Evolutionary conservation across 2,329 filamentous ascomycete species (phyloP).

Genomic region (Nothophoma quercina): DNA sequence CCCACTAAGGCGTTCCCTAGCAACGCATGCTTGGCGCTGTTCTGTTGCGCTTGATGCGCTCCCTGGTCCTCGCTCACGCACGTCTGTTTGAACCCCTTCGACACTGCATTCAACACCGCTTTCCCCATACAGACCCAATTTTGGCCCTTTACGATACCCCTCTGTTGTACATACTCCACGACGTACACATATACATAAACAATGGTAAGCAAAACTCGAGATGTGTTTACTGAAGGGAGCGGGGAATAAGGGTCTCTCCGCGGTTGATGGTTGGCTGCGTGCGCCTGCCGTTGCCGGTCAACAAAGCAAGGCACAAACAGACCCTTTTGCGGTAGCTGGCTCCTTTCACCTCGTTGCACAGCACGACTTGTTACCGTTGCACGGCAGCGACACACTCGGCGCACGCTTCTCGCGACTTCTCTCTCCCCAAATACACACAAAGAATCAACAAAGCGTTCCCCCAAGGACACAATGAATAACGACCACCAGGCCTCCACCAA

Average conservation of each 20-base stretch:
- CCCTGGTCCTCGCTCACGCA: slow-evolving; percentile 23
- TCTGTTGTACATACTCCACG: slow-evolving; percentile 8
- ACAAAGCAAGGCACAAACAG: slow-evolving; percentile 26
- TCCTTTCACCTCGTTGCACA: slow-evolving; percentile 1
- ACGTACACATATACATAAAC: slow-evolving; percentile 10
- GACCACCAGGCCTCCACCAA: slow-evolving; percentile 77
- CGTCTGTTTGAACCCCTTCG: slow-evolving; percentile 24
- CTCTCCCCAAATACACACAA: slow-evolving; percentile 12
- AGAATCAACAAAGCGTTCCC: slow-evolving; percentile 11
- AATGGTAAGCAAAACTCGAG: slow-evolving; percentile 29
- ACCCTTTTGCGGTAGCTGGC: slow-evolving; percentile 15
- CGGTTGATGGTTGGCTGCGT: slow-evolving; percentile 23
- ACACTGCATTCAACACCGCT: slow-evolving; percentile 20
- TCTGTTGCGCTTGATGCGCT: slow-evolving; percentile 37
- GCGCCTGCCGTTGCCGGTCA: slow-evolving; percentile 23
- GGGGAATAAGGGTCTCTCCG: slow-evolving; percentile 11
- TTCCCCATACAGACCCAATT: slow-evolving; percentile 19
- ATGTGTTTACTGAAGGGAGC: not conserved
- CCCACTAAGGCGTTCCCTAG: slow-evolving; percentile 18
- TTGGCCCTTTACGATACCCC: slow-evolving; percentile 15
- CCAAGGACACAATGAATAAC: slow-evolving; percentile 45
- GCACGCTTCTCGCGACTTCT: slow-evolving; percentile 12
- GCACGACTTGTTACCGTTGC: slow-evolving; percentile 9
- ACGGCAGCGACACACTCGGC: slow-evolving; percentile 10
- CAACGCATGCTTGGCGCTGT: slow-evolving; percentile 28